Percentiles rank a stretch among this genome's conserved stretches.
phyloP scores from a whole-genome alignment of 2,329 filamentous ascomycete genomes.

The Amesomyces nigricolor region DNA sequence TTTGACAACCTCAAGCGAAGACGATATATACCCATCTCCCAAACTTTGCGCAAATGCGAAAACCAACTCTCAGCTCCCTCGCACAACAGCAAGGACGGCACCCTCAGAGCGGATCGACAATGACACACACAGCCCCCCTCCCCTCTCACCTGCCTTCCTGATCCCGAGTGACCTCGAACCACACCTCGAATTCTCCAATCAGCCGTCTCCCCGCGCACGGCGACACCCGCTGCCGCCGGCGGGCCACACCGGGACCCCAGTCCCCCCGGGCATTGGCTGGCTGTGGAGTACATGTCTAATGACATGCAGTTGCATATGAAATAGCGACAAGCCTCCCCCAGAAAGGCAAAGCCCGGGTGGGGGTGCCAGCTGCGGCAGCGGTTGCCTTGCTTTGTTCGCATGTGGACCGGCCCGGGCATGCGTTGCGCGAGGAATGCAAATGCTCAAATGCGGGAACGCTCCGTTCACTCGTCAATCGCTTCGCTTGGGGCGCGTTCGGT shows the following conservation, averaged over 20 bases:
- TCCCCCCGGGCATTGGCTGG: constrained; percentile 17
- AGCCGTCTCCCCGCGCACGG: constrained; percentile 5
- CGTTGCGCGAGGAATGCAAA: constrained; percentile 18
- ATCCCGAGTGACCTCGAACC: constrained; percentile 15
- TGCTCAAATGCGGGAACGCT: constrained; percentile 26
- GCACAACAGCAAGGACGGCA: not conserved
- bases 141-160: constrained; percentile 4
- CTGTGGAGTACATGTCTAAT: constrained; percentile 11
- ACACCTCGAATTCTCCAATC: constrained; percentile 23
- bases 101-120: constrained; percentile 3
- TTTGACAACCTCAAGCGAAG: too few relatives aligned
- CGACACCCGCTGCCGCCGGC: constrained; percentile 13
- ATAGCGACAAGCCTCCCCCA: not conserved
- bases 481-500: not conserved
- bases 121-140: constrained; percentile 5
- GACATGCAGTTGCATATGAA: constrained; percentile 20
- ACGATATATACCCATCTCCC: constrained; percentile 15
- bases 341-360: constrained; percentile 13
- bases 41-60: constrained; percentile 27
- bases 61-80: not conserved
- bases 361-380: not conserved
- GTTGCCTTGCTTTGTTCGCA: constrained; percentile 12
- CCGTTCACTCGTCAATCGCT: not conserved
- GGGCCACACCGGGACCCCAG: constrained; percentile 13
- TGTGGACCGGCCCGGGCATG: constrained; percentile 8